A percentile compares a stretch with the other conserved stretches of the same genome.
phyloP scores from a whole-genome alignment of 2,329 filamentous ascomycete species.

The Penicillium fuscoglaucum region DNA sequence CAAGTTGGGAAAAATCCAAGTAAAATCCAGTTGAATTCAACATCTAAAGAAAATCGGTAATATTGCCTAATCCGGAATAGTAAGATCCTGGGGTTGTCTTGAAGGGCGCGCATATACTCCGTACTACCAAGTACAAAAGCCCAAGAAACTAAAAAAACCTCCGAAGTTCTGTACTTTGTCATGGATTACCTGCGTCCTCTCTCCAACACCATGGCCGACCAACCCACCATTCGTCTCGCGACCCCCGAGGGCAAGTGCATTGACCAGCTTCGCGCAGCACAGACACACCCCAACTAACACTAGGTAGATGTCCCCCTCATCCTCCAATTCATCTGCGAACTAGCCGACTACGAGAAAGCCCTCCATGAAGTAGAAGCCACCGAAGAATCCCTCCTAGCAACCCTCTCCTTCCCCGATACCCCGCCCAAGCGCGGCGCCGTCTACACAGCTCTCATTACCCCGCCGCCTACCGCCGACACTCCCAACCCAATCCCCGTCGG shows the following conservation, averaged over 20 bases:
- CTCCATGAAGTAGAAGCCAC: conserved; percentile 75
- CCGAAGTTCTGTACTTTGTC: background rate
- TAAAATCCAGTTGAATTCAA: background rate
- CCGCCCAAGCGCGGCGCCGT: conserved; percentile 60
- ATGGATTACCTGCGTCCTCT: conserved; percentile 13
- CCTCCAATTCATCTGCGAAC: conserved; percentile 75
- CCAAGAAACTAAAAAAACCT: background rate
- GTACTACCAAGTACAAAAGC: background rate
- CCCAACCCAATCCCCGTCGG: conserved; percentile 55
- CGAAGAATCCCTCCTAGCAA: conserved; percentile 67
- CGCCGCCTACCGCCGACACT: conserved; percentile 47
- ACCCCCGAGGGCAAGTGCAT: conserved; percentile 39
- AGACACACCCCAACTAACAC: conserved; percentile 11
- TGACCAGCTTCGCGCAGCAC: background rate
- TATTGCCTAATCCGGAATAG: conserved; percentile 5
- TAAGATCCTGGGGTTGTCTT: background rate
- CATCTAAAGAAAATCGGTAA: background rate
- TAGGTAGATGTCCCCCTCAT: conserved; percentile 75
- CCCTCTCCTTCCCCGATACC: conserved; percentile 71
- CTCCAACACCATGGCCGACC: conserved; percentile 30
- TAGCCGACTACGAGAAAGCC: conserved; percentile 85
- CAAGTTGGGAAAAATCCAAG: background rate
- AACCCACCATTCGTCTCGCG: conserved; percentile 44
- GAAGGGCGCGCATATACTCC: background rate
- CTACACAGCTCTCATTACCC: conserved; percentile 69